These are phyloP conservation scores for Climacium dendroides DNA, from an alignment of 225 moss, liverwort and hornwort genomes.

Conservation along the genomic window DNA sequence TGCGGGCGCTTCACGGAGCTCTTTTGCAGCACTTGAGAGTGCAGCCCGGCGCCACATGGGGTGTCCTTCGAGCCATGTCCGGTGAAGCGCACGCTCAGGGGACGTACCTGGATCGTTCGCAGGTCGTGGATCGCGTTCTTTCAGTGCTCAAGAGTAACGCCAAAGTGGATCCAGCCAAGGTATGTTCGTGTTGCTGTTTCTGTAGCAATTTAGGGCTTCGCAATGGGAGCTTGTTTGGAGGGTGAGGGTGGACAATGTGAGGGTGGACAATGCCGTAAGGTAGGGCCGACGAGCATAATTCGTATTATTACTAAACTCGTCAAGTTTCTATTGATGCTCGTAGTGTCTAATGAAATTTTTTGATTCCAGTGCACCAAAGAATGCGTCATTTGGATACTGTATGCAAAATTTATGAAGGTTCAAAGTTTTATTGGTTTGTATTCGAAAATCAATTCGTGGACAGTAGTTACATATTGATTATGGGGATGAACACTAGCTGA, in stretches of 20 bases:
- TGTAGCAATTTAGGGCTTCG: not conserved
- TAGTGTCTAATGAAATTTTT: not conserved
- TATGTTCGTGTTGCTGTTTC: not conserved
- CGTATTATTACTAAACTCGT: not conserved
- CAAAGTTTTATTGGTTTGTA: not conserved
- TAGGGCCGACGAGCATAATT: not conserved
- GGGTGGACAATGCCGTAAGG: not conserved
- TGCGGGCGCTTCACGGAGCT: slow-evolving; percentile 24
- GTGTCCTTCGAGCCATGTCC: slow-evolving; percentile 12
- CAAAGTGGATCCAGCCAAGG: slow-evolving; percentile 85
- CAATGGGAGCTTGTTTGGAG: not conserved
- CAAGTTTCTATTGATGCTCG: not conserved
- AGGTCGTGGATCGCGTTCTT: slow-evolving; percentile 69
- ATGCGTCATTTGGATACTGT: not conserved
- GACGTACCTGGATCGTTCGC: slow-evolving; percentile 47
- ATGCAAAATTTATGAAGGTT: too few species aligned
- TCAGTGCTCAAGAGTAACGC: slow-evolving; percentile 49
- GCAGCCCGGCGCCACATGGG: not conserved
- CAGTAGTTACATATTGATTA: not conserved
- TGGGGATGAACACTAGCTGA: not conserved
- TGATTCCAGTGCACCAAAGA: not conserved
- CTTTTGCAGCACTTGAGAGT: slow-evolving; percentile 52
- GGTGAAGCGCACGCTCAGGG: slow-evolving; percentile 47
- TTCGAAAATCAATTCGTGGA: not conserved
- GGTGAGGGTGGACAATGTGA: not conserved